Base-by-base conservation (phyloP, 306 rosid species). In the Cicer pinnatifidum region DNA sequence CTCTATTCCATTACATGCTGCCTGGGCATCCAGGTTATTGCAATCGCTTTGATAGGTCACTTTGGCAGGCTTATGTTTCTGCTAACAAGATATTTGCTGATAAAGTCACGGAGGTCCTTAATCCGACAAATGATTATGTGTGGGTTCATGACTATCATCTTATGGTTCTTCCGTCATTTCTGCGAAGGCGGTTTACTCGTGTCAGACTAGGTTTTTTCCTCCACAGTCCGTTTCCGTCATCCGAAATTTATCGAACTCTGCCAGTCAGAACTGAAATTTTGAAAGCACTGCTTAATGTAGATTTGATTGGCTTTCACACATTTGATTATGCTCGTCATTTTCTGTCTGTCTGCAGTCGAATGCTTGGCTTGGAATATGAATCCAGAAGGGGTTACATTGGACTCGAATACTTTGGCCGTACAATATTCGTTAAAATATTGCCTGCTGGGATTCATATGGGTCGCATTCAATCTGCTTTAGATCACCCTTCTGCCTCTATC, bases 71-170 rank as follows among this genome's bases (percentile, higher is more conserved):
- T 20, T 93, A 93, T 83, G 88, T 93, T 84, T 83, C 96, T 54
- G 93, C 91, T 13, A 91, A 93, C 78, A 89, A 79, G 80, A 88
- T 78, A 50, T 93, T 91, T 85, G 97, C 98, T 0, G 84, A 88
- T 59, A 91, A 83, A 84, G 89, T 91, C 20, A 81, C 86, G 88
- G 97, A 91, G 89, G 89, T 89, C 63, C 75, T 88, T 48, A 91
- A 86, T 84, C 84, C 90, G 0, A 93, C 83, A 83, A 77, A 82
- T 37, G 97, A 93, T 67, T 89, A 45, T 80, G 96, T 93, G 6
- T 93, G 97, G 98, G 81, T 93, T 83, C 97, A 93, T 79, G 98
- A 93, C 65, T 93, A 88, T 64, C 98, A 93, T 79, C 96, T 93
- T n/a, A 89, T 91, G 97, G 87, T 91, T 75, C 93, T 93, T 61